phyloP scores from a whole-genome alignment of 2,329 filamentous ascomycete species.

The Diplodia corticola region DNA sequence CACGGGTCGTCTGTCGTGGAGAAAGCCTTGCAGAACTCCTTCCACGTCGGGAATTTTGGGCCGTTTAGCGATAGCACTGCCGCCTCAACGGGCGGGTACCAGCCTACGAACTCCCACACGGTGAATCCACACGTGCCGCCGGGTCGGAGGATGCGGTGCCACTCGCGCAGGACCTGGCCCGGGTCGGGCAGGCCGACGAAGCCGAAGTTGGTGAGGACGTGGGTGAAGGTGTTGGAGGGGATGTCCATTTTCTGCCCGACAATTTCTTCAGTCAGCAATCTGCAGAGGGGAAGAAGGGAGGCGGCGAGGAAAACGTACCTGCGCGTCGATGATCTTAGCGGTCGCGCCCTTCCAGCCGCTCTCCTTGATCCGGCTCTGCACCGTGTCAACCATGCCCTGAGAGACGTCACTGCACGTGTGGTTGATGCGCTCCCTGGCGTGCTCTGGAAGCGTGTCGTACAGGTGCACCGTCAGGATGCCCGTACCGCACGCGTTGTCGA shows the following conservation, averaged over 20 bases:
- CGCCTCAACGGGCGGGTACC: not conserved
- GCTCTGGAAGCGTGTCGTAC: constrained; percentile 41
- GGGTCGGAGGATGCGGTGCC: constrained; percentile 54
- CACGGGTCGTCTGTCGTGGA: not conserved
- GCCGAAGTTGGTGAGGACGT: constrained; percentile 49
- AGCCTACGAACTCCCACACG: constrained; percentile 32
- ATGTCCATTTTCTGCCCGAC: constrained; percentile 7
- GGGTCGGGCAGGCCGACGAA: constrained; percentile 51
- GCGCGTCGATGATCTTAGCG: constrained; percentile 49
- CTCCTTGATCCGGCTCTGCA: constrained; percentile 41
- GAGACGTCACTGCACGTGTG: constrained; percentile 55
- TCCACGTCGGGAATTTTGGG: not conserved
- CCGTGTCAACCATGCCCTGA: constrained; percentile 44
- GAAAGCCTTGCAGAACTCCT: not conserved
- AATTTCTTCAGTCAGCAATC: not conserved
- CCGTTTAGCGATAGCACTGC: not conserved
- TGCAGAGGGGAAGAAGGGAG: not conserved
- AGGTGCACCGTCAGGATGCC: constrained; percentile 53
- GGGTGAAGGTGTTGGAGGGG: constrained; percentile 17
- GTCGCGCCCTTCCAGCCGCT: constrained; percentile 52
- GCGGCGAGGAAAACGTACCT: constrained; percentile 37
- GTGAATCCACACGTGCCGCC: constrained; percentile 59
- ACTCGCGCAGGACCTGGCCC: constrained; percentile 33
- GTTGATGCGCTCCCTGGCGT: constrained; percentile 46
- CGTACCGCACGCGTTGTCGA: constrained; percentile 58